Evolutionary conservation across 2,329 filamentous ascomycete species (phyloP), one percentile per base, ranked within the genome.

Genomic region (Chrysoporthe austroafricana): DNA sequence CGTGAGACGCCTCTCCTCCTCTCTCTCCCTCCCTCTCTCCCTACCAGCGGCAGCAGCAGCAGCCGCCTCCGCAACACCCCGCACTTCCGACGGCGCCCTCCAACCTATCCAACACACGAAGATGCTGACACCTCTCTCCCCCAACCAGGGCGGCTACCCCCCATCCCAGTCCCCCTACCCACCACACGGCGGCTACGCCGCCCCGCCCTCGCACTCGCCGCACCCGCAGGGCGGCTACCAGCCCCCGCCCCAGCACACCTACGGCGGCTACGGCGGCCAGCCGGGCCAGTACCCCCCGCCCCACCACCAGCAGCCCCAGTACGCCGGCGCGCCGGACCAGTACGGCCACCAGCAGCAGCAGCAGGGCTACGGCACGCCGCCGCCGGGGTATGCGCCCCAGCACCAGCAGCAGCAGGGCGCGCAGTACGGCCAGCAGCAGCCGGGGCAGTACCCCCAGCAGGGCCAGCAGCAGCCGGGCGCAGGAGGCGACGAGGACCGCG

Each of bases 401-500:
- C 26, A 26, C n/a, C 64, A 63, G 13, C 68, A 63, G 13, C 68
- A 68, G 2, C 66, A 66, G 3, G 62, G 46, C 21, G 50, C 21
- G 13, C 50, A 54, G 50, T 21, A 14, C 21, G 50, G 21, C 4
- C 68, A 66, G 39, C 70, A 73, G 64, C 66, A 64, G 39, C 64
- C 46, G 13, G 36, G 43, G 18, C 62, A 64, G 52, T 58, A 64
- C 26, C 48, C 21, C 48, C 57, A 58, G 18, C 63, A 54, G 43
- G 34, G 9, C 21, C 58, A 59, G 26, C 52, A 36, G 2, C 39
- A 39, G 14, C 34, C 56, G 26, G 54, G 52, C 42, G 32, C 60
- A 73, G 76, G 2, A 21, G 75, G 74, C 11, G 78, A 79, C 52
- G 81, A 79, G 44, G 86, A 88, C n/a, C 83, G 85, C 60, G 86